Evolutionary conservation across 2,329 filamentous ascomycete species (phyloP).

Genomic region (Chalaropsis ovoidea): DNA sequence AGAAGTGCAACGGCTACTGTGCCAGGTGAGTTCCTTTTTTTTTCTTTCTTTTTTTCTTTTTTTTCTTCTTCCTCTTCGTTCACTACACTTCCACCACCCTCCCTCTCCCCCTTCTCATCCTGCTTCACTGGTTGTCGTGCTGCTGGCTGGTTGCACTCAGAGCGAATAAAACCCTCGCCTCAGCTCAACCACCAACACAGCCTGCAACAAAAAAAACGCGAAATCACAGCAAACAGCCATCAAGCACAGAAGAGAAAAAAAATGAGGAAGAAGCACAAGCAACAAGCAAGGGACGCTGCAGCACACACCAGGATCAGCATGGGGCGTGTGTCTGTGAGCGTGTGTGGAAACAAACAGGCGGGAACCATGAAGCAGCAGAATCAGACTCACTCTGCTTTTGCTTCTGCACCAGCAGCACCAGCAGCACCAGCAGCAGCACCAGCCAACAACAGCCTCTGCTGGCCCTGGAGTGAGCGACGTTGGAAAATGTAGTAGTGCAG

Average conservation of each 20-base stretch:
- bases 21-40: conserved; percentile 55
- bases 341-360: conserved; percentile 9
- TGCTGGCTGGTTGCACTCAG: too few species aligned
- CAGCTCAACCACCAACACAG: neutral
- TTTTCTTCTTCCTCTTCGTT: conserved; percentile 7
- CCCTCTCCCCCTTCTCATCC: neutral
- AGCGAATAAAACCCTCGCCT: neutral
- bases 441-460: neutral
- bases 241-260: neutral
- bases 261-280: conserved; percentile 13
- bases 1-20: conserved; percentile 82
- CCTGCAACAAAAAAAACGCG: neutral
- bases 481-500: too few species aligned
- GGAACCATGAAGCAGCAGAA: conserved; percentile 4
- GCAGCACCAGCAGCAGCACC: neutral
- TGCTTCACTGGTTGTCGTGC: too few species aligned
- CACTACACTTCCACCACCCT: neutral
- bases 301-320: conserved; percentile 15
- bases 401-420: neutral
- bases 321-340: neutral
- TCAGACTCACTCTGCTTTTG: neutral
- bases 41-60: conserved; percentile 20
- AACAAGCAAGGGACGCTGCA: conserved; percentile 18
- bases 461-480: too few species aligned
- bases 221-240: neutral